Evolutionary conservation across 495 filamentous ascomycete species (phyloP).

Genomic region (Aspergillus steynii): DNA sequence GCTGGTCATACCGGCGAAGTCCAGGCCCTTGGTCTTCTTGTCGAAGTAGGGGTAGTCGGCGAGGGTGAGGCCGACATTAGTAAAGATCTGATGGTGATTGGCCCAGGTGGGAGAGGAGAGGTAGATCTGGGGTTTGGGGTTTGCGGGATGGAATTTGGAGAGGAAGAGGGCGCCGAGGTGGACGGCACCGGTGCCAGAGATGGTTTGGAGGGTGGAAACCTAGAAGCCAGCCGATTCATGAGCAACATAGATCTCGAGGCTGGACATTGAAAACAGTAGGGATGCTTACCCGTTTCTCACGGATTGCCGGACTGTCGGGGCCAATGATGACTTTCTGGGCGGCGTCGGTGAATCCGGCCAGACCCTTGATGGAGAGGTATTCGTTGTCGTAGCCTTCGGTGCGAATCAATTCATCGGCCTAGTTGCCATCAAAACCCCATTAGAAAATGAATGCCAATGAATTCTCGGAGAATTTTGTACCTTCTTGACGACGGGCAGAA

Average conservation of each 20-base stretch:
- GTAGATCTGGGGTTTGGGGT: conserved; percentile 73
- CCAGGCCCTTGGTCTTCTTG: conserved; percentile 80
- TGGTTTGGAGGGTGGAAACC: conserved; percentile 58
- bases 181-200: conserved; percentile 61
- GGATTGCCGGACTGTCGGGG: conserved; percentile 72
- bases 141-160: conserved; percentile 54
- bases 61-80: conserved; percentile 78
- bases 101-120: conserved; percentile 95
- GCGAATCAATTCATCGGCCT: conserved; percentile 88
- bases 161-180: conserved; percentile 60
- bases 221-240: conserved; percentile 17
- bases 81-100: conserved; percentile 98
- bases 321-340: conserved; percentile 90
- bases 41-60: conserved; percentile 93
- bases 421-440: conserved; percentile 5
- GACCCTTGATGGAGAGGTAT: conserved; percentile 94
- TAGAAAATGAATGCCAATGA: conserved; percentile 1
- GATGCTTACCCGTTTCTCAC: conserved; percentile 71
- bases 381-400: conserved; percentile 91
- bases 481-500: conserved; percentile 94
- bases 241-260: neutral
- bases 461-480: conserved; percentile 43
- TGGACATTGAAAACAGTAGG: conserved; percentile 11
- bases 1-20: conserved; percentile 82
- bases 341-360: conserved; percentile 78